Percentiles rank a stretch among this genome's conserved stretches.
phyloP scores from a whole-genome alignment of 495 filamentous ascomycete genomes.

The Aspergillus nanangensis region DNA sequence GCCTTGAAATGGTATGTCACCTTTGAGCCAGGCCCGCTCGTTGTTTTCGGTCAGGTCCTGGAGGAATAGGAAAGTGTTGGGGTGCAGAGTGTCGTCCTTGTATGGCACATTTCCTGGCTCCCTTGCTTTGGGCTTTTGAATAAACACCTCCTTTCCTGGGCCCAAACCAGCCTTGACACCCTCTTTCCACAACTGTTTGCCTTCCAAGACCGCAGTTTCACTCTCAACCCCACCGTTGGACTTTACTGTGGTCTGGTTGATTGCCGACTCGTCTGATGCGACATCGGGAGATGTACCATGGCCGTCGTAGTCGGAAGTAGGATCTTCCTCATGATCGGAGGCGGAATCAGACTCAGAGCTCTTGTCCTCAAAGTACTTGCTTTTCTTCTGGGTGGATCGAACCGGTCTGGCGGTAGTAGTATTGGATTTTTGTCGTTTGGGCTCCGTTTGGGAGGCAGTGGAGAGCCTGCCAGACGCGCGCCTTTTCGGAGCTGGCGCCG shows the following conservation, averaged over 20 bases:
- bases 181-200: conserved; percentile 53
- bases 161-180: conserved; percentile 53
- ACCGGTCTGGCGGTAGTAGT: conserved; percentile 16
- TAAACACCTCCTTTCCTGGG: conserved; percentile 61
- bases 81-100: conserved; percentile 64
- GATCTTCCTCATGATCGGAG: conserved; percentile 17
- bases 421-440: conserved; percentile 44
- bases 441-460: conserved; percentile 25
- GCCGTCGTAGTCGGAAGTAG: conserved; percentile 16
- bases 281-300: too few relatives aligned
- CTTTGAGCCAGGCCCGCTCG: conserved; percentile 75
- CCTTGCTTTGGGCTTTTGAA: conserved; percentile 65
- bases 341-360: conserved; percentile 22
- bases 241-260: neutral
- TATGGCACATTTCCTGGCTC: conserved; percentile 64
- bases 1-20: too few relatives aligned
- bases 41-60: conserved; percentile 73
- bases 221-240: neutral
- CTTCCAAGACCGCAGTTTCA: conserved; percentile 20
- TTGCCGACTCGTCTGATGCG: conserved; percentile 8
- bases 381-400: conserved; percentile 51
- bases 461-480: conserved; percentile 33
- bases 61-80: conserved; percentile 78
- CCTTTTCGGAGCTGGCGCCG: conserved; percentile 32
- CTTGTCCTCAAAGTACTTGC: conserved; percentile 51